Evolutionary conservation across 2,329 filamentous ascomycete genomes (phyloP), one percentile per base, ranked within the genome.

Genomic region (Elsinoe ampelina): DNA sequence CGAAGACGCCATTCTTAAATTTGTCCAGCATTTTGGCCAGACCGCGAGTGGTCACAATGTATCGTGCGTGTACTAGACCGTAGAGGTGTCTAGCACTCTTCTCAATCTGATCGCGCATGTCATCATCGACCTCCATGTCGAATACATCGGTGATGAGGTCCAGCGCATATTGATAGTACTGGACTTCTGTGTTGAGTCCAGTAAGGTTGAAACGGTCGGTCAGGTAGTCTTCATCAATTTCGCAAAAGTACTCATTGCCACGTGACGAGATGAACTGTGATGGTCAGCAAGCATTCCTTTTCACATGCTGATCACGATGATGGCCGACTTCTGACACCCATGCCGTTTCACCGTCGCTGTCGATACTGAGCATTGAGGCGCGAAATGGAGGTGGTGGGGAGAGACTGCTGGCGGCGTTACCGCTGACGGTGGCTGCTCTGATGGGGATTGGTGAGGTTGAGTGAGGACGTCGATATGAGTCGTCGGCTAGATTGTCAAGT

Each of bases 211-310:
- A 98, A 52, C 93, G 85, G 72, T 98, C 93, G 54, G 91, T 97
- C 47, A 98, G 80, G 73, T 98, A 98, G 67, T 98, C 93, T 72
- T 98, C 93, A 73, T 98, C 93, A 67, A 98, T 97, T 71, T 98
- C 93, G 81, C 93, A 98, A 68, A 97, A 98, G 75, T 98, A 98
- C 71, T 98, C 93, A 74, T 98, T 97, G 63, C 93, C 93, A 57
- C 93, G 83, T 5, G 91, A 95, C 3, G 92, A 96, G 66, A 97
- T 96, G 72, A 98, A 98, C 93, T 98, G 68, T 51, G 6, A 42
- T 35, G 10, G 52, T 59, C 19, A 51, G 43, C 36, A 38, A 19
- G 7, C 12, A 22, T 17, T 26, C 41, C n/a, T 11, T 5, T 1
- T 17, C 11, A 17, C 17, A 30, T 35, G 48, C 32, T 41, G 17